Evolutionary conservation across 2,329 filamentous ascomycete species (phyloP).

Genomic region (Talaromyces piceae): DNA sequence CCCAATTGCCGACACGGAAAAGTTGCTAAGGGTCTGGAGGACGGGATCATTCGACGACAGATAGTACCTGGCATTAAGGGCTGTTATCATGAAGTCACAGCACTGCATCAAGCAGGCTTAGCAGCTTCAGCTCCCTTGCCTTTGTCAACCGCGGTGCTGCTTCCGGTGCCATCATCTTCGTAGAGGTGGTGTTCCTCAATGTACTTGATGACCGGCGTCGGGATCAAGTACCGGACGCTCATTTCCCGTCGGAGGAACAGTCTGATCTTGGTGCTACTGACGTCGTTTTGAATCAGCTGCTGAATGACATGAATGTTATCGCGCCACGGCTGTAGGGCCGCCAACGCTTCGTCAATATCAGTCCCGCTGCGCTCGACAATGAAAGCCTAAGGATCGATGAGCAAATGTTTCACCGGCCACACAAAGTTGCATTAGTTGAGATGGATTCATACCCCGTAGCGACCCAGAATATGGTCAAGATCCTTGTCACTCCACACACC

Average conservation of each 20-base stretch:
- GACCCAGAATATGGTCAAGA: constrained; percentile 77
- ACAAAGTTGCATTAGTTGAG: constrained; percentile 8
- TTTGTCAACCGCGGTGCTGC: constrained; percentile 23
- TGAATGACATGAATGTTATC: constrained; percentile 83
- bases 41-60: no score
- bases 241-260: constrained; percentile 71
- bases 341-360: constrained; percentile 78
- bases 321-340: constrained; percentile 72
- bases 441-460: constrained; percentile 62
- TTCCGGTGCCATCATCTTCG: constrained; percentile 40
- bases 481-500: constrained; percentile 79
- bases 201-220: constrained; percentile 66
- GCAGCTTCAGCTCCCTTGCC: constrained; percentile 24
- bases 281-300: constrained; percentile 79
- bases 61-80: no score
- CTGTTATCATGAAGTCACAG: background rate
- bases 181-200: constrained; percentile 63
- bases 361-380: constrained; percentile 84
- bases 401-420: background rate
- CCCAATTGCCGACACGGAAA: no score
- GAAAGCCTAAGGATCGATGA: constrained; percentile 47
- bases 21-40: no score
- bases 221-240: constrained; percentile 71
- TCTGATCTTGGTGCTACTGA: constrained; percentile 75
- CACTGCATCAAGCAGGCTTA: constrained; percentile 19